Conservation (phyloP, 495 filamentous ascomycete genomes). For the Aspergillus coremiiformis region DNA sequence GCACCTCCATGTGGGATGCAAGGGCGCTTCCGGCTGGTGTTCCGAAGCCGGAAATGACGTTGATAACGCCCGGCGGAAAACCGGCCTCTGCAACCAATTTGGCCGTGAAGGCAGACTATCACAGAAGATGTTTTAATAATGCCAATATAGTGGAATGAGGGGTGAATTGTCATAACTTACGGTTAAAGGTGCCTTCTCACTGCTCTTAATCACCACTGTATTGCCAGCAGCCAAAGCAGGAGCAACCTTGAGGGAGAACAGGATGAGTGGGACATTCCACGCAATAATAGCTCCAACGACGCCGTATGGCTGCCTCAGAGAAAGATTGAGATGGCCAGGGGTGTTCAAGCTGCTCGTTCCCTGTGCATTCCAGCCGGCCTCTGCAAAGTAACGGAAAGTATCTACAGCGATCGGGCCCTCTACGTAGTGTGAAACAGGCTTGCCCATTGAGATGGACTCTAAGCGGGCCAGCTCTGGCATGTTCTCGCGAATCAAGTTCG, state of each 20-base stretch:
- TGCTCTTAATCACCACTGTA: constrained; percentile 49
- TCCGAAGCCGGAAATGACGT: constrained; percentile 48
- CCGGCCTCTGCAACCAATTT: constrained; percentile 59
- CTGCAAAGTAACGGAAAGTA: constrained; percentile 21
- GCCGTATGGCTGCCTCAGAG: constrained; percentile 26
- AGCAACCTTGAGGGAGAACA: constrained; percentile 43
- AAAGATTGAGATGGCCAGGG: constrained; percentile 46
- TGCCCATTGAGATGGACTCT: constrained; percentile 25
- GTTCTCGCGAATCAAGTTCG: constrained; percentile 39
- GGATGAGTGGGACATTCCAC: constrained; percentile 26
- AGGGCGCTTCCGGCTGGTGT: constrained; percentile 44
- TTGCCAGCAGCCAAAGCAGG: constrained; percentile 52
- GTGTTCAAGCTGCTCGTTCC: constrained; percentile 53
- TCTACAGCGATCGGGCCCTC: constrained; percentile 17
- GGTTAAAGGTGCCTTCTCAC: constrained; percentile 50
- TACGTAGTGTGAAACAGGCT: constrained; percentile 22
- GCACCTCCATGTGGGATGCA: constrained; percentile 51
- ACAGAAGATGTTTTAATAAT: neutral
- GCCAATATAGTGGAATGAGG: neutral
- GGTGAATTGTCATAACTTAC: constrained; percentile 16
- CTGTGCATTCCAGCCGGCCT: constrained; percentile 26
- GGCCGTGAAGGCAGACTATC: constrained; percentile 60
- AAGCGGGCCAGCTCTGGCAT: constrained; percentile 45
- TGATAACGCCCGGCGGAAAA: constrained; percentile 49
- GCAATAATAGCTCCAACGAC: constrained; percentile 30